Evolutionary conservation across 1,139 yeast genomes (phyloP), one percentile per base, ranked within the genome.

Genomic region (Pichia sp.): DNA sequence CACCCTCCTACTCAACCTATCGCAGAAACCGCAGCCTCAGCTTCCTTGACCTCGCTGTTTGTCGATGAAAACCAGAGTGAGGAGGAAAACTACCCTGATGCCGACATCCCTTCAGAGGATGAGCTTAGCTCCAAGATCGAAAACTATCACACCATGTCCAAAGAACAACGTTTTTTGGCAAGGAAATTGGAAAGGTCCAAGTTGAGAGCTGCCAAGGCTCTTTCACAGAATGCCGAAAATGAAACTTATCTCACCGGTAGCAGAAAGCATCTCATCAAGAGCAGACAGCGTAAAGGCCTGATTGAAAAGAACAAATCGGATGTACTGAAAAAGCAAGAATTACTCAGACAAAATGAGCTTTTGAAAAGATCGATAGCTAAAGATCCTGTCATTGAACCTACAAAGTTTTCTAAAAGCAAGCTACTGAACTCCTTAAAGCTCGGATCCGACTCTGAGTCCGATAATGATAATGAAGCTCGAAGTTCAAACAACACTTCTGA

Each of bases 131-230:
- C 45, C 13, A 49, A 36, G 15, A 61, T 64, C 49, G 59, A 59
- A 23, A 56, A 60, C 42, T 66, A 65, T 50, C 51, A 59, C 10
- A 45, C 38, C 8, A 53, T 67, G 60, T 54, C 65, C 2, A 55
- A 61, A 43, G 66, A 64, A 44, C 65, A 66, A 43, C 62, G 61
- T 45, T 65, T 63, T 29, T 51, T 56, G 36, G 68, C 69, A 1
- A 55, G 68, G 49, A 56, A 61, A 26, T 31, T 55, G n/a, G 59
- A 60, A 51, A 62, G 60, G 42, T 52, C 57, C 10, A 53, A 54
- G 36, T 23, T 54, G 16, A 57, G 64, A 46, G 57, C 57, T 46
- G 51, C 57, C 43, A 19, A 46, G 45, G 34, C 50, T 46, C 46
- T 16, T 5, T 32, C 38, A 15, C 34, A 47, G 0, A 36, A 44